Conservation (phyloP, 1,284 basidiomycete genomes). For the Salmacisia buchloeana region DNA sequence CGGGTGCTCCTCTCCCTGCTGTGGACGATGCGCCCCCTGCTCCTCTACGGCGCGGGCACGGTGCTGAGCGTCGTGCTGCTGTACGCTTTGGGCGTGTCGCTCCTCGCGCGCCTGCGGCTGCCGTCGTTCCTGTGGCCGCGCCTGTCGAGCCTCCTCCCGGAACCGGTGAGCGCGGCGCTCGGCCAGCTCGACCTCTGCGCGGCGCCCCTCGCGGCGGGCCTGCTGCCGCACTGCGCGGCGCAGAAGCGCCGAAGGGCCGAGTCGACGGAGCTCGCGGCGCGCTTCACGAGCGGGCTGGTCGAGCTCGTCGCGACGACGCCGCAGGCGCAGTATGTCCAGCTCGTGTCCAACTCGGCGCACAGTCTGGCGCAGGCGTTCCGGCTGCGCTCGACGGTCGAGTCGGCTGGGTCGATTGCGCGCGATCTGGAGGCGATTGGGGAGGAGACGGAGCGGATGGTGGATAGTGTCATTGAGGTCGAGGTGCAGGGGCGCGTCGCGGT, state of each 20-base stretch:
- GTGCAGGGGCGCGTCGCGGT: conserved; percentile 4
- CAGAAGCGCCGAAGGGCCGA: conserved; percentile 2
- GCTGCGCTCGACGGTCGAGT: not conserved
- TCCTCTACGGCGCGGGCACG: not conserved
- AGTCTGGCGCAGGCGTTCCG: not conserved
- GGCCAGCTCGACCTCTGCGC: not conserved
- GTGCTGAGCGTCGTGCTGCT: not conserved
- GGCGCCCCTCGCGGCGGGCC: not conserved
- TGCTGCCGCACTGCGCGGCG: not conserved
- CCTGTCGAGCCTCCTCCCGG: not conserved
- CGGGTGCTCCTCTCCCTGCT: not conserved
- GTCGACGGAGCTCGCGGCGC: not conserved
- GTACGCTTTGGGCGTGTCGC: no score
- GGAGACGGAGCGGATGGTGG: conserved; percentile 6
- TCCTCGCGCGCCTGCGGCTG: not conserved
- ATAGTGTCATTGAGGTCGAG: conserved; percentile 4
- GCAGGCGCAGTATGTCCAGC: conserved; percentile 6
- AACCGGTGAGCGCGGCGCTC: not conserved
- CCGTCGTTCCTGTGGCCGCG: not conserved
- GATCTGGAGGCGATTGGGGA: conserved; percentile 3
- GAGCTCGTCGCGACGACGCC: not conserved
- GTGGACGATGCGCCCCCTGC: not conserved
- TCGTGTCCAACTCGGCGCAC: not conserved
- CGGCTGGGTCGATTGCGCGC: not conserved
- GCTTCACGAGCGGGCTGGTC: conserved; percentile 5